Evolutionary conservation across 2,329 filamentous ascomycete genomes (phyloP).

Genomic region (Helotiales sp.): DNA sequence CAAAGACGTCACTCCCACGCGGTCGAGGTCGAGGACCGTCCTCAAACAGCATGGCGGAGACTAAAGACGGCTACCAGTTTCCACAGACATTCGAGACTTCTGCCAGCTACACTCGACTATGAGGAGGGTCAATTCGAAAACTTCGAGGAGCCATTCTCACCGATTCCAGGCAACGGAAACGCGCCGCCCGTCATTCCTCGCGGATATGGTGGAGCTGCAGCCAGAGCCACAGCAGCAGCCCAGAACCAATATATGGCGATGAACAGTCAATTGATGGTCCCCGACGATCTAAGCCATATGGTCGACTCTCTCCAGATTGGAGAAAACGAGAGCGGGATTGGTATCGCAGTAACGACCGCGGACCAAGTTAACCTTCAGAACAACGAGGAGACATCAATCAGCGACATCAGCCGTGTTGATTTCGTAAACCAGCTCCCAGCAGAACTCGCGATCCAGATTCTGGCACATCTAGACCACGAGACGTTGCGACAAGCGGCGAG

Average conservation of each 20-base stretch:
- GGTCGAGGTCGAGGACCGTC: constrained; percentile 25
- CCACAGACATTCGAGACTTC: constrained; percentile 28
- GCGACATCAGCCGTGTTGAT: constrained; percentile 52
- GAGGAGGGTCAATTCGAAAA: constrained; percentile 22
- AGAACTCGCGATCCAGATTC: constrained; percentile 60
- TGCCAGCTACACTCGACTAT: constrained; percentile 16
- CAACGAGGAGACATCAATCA: constrained; percentile 32
- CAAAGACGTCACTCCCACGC: constrained; percentile 32
- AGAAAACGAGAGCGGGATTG: constrained; percentile 65
- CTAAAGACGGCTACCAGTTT: constrained; percentile 35
- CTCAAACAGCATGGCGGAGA: constrained; percentile 32
- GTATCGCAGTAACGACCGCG: constrained; percentile 49
- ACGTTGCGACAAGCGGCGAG: constrained; percentile 49
- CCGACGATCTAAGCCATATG: too few relatives aligned
- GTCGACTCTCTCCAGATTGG: too few relatives aligned
- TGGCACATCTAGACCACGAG: constrained; percentile 55
- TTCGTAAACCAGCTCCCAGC: constrained; percentile 56
- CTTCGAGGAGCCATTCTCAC: constrained; percentile 20
- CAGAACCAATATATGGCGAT: constrained; percentile 52
- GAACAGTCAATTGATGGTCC: constrained; percentile 43
- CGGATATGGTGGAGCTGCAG: constrained; percentile 60
- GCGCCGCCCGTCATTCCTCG: constrained; percentile 62
- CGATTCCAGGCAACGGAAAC: constrained; percentile 40
- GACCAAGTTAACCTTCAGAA: constrained; percentile 27
- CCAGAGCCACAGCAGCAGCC: constrained; percentile 57